Base-by-base conservation (phyloP, 345 rosid species). In the Nephelium lappaceum region DNA sequence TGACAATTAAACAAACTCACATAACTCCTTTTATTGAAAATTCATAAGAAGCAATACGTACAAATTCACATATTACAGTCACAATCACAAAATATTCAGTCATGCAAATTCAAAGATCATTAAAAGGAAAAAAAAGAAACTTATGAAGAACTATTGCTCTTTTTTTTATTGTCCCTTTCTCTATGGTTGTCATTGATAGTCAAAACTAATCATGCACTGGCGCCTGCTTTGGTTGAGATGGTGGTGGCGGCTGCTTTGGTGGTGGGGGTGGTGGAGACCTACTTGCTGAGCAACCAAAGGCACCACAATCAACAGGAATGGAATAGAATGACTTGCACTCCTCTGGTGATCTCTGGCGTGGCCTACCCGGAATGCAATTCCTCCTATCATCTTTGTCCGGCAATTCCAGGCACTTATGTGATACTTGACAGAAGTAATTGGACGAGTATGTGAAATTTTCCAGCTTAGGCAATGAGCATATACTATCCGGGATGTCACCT, bases 381-480 rank as follows among this genome's bases (percentile, higher is more conserved):
- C 67, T 38, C 49, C 77, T 80, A 69, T 95, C 98, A 69, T 93
- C 90, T 80, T 86, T 80, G 9, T 78, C 85, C 1, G 57, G 81
- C 83, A 93, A 77, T 49, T 81, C 87, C 36, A 84, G 81, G 85
- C 98, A 95, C 36, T 47, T 82, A 2, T 78, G 78, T 41, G 98
- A 94, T 82, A 89, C 98, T 1, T 78, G 67, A 75, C 72, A 81
- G 80, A 95, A 89, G 84, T 86, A 95, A 79, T 95, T 95, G 38
- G 80, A 66, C 6, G 94, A 89, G 75, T 80, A 92, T 0, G 97
- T 92, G 85, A 95, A 95, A 80, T 95, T 93, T 84, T 93, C 86
- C 79, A 95, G 76, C 36, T 75, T 90, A 0, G 94, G 94, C 80
- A 95, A 69, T 5, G 78, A 23, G 76, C 98, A 95, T 21, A 93